Base-by-base conservation (phyloP, 495 filamentous ascomycete genomes). In the Penicillium cinerascens region DNA sequence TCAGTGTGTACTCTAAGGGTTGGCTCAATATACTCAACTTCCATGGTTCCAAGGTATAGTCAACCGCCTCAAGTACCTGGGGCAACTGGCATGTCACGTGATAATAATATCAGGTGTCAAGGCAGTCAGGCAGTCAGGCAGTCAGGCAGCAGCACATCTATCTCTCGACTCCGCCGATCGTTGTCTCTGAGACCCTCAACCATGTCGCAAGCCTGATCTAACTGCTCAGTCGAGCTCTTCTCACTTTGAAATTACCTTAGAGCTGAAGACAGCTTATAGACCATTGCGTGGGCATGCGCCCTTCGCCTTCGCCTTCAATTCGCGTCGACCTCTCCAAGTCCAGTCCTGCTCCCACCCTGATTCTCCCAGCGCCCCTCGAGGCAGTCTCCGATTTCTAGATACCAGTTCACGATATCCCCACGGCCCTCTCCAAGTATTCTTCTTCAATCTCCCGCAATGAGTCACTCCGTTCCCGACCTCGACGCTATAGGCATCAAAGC, bases 401-500 rank as follows among this genome's bases (percentile, higher is more conserved):
- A 38, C 6, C 16, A n/a, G 17, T 16, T 50, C 4, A 6, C n/a
- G 8, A 26, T 33, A 38, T 21, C n/a, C 10, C 4, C 16, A 0
- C 20, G 1, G 40, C 10, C n/a, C 8, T 25, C 35, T 11, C 23
- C 50, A 21, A 15, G 38, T 42, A 25, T 3, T 6, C n/a, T 20
- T 9, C 18, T n/a, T 1, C 27, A 6, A 3, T 5, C 13, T 18
- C 10, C 35, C 64, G 55, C 55, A 17, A 79, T 79, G 74, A 55
- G 65, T 44, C 65, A 72, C 37, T 71, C 75, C 10, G 77, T 78
- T 18, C 78, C 78, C 33, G 67, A 78, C 25, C 70, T 77, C 44
- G 72, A 76, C 36, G 53, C 50, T 15, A 63, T 77, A 15, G 91
- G 91, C 46, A 70, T 86, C 51, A 87, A 82, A 60, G 80, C 82